Evolutionary conservation across 345 rosid genomes (phyloP), one percentile per base, ranked within the genome.

Genomic region (Triadica sebifera): DNA sequence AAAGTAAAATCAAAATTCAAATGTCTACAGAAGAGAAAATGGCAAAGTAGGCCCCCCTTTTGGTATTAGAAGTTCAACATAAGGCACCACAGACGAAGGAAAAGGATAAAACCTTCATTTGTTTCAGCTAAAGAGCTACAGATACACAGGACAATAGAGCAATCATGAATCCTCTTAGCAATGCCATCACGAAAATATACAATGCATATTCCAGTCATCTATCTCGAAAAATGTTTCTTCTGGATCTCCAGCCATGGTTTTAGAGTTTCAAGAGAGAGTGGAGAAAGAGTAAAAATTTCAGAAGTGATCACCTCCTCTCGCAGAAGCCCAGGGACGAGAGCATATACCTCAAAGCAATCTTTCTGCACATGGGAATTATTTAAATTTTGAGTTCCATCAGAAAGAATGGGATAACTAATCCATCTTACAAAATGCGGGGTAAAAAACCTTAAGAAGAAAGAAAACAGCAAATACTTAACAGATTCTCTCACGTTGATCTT

Each of bases 301-400:
- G 39, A 58, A 78, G 64, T 17, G 46, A 5, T 74, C 71, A 93
- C 97, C 87, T 93, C 98, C 74, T 93, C 87, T 49, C 91, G 89
- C 71, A 91, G 84, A 71, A 93, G 97, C 71, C 97, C 98, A 46
- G 98, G 98, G 76, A 93, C 89, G 77, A 93, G 80, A 58, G 94
- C 98, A 91, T 85, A 89, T 51, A 91, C 68, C 85, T 93, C 98
- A 59, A 82, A 91, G 86, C 86, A 84, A 81, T 91, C 91, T 75
- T 84, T 84, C 97, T 93, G 94, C 39, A 10, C 10, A 43, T 1
- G 10, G 10, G 47, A 7, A 43, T 29, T 29, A 29, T 29, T 29
- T 29, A 29, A 29, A 29, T 29, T 52, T 78, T 85, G 66, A 85
- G 74, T 53, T 63, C 65, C 29, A 72, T 58, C 37, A 69, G 59